These are phyloP conservation scores for Podila verticillata DNA, from an alignment of 192 early-diverging fungal species.

Conservation along the genomic window DNA sequence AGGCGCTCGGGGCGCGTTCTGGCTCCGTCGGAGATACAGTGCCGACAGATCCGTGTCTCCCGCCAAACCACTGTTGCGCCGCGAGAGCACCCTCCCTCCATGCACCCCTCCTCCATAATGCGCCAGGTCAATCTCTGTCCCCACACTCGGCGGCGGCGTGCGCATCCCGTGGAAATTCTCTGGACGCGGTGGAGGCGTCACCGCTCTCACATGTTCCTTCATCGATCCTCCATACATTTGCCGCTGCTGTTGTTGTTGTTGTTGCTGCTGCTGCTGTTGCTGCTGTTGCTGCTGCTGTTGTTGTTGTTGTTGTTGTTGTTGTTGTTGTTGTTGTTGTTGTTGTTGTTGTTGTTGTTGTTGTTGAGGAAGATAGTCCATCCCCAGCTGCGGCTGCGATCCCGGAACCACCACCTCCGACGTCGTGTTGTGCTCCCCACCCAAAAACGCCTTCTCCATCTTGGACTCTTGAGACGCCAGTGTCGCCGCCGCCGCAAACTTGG, in stretches of 20 bases:
- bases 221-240: background rate
- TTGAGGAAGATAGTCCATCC: background rate
- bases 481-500: conserved; percentile 3
- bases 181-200: background rate
- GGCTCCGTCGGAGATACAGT: background rate
- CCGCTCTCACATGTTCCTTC: background rate
- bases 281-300: background rate
- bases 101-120: background rate
- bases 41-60: conserved; percentile 15
- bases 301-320: background rate
- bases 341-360: background rate
- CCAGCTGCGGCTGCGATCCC: background rate
- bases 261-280: background rate
- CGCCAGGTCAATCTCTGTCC: background rate
- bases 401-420: background rate
- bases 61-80: conserved; percentile 17
- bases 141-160: conserved; percentile 29
- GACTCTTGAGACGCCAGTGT: background rate
- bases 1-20: too few species aligned
- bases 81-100: background rate
- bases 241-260: background rate
- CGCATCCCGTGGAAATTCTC: background rate
- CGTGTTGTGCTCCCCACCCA: background rate
- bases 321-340: background rate
- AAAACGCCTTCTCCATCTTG: background rate